Conservation (phyloP, 2,329 filamentous ascomycete genomes). For the Fusarium beomiforme region DNA sequence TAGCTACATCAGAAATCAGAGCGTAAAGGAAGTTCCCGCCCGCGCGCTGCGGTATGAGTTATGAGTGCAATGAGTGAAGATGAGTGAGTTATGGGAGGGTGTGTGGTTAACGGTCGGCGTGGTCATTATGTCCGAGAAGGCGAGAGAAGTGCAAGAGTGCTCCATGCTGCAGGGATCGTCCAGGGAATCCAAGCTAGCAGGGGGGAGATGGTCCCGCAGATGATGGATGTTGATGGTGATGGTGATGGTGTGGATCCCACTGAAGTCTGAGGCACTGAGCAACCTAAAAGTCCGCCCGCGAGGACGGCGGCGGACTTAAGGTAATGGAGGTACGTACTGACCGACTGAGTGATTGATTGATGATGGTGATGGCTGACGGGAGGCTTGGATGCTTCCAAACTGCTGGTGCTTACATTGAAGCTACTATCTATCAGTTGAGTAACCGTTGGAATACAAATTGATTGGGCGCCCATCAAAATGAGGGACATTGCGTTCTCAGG, state of each 20-base stretch:
- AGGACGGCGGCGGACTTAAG: conserved; percentile 32
- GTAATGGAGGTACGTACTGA: conserved; percentile 1
- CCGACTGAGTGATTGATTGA: neutral
- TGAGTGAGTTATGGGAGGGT: conserved; percentile 6
- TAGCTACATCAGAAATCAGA: neutral
- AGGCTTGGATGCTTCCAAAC: conserved; percentile 23
- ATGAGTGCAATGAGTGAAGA: neutral
- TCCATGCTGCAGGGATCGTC: conserved; percentile 26
- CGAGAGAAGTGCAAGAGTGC: conserved; percentile 32
- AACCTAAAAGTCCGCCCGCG: conserved; percentile 37
- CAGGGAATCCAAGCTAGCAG: conserved; percentile 20
- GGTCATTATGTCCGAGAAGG: conserved; percentile 55
- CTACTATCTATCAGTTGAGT: neutral
- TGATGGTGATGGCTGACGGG: conserved; percentile 22
- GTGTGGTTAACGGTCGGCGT: conserved; percentile 47
- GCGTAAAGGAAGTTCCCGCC: conserved; percentile 30
- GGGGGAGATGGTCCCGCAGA: conserved; percentile 13
- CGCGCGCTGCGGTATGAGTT: conserved; percentile 7
- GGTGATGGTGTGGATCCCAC: conserved; percentile 33
- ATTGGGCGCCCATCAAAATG: conserved; percentile 12
- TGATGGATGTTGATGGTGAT: conserved; percentile 26
- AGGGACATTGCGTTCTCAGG: conserved; percentile 27
- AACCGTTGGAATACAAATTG: conserved; percentile 14
- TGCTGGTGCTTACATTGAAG: conserved; percentile 24
- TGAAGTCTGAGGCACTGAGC: neutral